Percentiles rank a stretch among this genome's conserved stretches.
phyloP scores from a whole-genome alignment of 1,284 basidiomycete species.

The Peniophora sp. region DNA sequence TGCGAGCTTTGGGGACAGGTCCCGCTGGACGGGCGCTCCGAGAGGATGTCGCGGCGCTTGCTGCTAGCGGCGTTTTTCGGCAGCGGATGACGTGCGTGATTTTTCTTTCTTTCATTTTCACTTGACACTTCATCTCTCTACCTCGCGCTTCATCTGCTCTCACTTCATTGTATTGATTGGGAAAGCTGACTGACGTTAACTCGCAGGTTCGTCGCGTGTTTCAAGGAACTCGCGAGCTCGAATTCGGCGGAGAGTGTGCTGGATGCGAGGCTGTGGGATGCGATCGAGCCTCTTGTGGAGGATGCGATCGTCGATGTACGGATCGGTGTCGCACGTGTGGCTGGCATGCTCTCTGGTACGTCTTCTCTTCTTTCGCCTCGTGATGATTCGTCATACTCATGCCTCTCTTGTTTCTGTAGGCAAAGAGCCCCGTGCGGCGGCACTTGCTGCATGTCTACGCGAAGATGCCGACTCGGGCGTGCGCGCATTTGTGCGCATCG shows the following conservation, averaged over 20 bases:
- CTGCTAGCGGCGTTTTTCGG: slow-evolving; percentile 49
- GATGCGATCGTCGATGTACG: slow-evolving; percentile 85
- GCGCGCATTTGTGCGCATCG: slow-evolving; percentile 14
- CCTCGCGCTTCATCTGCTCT: too few relatives aligned
- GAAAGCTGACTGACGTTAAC: not conserved
- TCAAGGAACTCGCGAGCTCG: slow-evolving; percentile 46
- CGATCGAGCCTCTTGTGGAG: slow-evolving; percentile 48
- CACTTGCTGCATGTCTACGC: slow-evolving; percentile 13
- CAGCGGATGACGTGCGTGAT: slow-evolving; percentile 66
- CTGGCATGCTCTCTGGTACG: slow-evolving; percentile 49
- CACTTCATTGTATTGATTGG: slow-evolving; percentile 11
- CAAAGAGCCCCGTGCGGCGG: slow-evolving; percentile 9
- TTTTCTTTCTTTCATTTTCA: slow-evolving; percentile 2
- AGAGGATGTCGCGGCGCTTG: slow-evolving; percentile 47
- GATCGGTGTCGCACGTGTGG: slow-evolving; percentile 72
- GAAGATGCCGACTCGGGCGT: slow-evolving; percentile 20
- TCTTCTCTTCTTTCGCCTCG: slow-evolving; percentile 6
- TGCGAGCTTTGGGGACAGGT: slow-evolving; percentile 37
- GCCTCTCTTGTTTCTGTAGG: slow-evolving; percentile 1
- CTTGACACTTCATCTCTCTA: not conserved
- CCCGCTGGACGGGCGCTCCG: slow-evolving; percentile 33
- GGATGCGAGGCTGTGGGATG: slow-evolving; percentile 54
- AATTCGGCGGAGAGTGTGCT: slow-evolving; percentile 28
- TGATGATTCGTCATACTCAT: too few relatives aligned
- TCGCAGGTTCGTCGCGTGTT: slow-evolving; percentile 55